Conservation (phyloP, 495 filamentous ascomycete species). For the Aspergillus affinis region DNA sequence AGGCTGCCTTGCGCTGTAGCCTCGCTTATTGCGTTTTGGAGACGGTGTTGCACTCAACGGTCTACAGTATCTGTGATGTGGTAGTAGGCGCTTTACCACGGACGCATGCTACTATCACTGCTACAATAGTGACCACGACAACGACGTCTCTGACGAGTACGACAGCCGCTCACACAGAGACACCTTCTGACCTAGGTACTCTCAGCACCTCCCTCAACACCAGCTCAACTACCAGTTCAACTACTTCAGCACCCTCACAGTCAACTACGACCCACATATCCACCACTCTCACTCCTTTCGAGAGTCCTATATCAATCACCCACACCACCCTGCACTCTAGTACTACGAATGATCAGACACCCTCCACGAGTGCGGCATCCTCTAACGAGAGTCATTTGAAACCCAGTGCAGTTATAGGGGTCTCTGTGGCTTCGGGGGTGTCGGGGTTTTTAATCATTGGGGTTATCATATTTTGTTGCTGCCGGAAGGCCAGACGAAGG, state of each 20-base stretch:
- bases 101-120: slow-evolving; percentile 61
- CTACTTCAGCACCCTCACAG: slow-evolving; percentile 11
- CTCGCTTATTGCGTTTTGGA: slow-evolving; percentile 41
- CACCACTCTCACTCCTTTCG: slow-evolving; percentile 14
- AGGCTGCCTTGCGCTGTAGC: slow-evolving; percentile 65
- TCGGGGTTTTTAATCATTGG: slow-evolving; percentile 41
- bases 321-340: slow-evolving; percentile 2
- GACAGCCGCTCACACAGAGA: slow-evolving; percentile 8
- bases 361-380: slow-evolving; percentile 12
- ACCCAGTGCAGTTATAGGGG: slow-evolving; percentile 39
- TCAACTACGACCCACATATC: slow-evolving; percentile 9
- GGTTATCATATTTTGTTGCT: slow-evolving; percentile 36
- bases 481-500: slow-evolving; percentile 31
- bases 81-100: slow-evolving; percentile 51
- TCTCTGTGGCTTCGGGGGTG: slow-evolving; percentile 43
- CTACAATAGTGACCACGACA: slow-evolving; percentile 49
- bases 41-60: slow-evolving; percentile 30
- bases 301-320: slow-evolving; percentile 4
- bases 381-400: slow-evolving; percentile 23
- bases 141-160: slow-evolving; percentile 24
- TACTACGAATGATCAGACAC: slow-evolving; percentile 7
- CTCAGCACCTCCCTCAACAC: background rate
- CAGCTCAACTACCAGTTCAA: background rate
- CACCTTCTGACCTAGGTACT: background rate
- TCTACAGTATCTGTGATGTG: slow-evolving; percentile 59